A percentile compares a stretch with the other conserved stretches of the same genome.
These are phyloP conservation scores for Erodium maritimum DNA, from an alignment of 345 rosid genomes.

Conservation along the genomic window DNA sequence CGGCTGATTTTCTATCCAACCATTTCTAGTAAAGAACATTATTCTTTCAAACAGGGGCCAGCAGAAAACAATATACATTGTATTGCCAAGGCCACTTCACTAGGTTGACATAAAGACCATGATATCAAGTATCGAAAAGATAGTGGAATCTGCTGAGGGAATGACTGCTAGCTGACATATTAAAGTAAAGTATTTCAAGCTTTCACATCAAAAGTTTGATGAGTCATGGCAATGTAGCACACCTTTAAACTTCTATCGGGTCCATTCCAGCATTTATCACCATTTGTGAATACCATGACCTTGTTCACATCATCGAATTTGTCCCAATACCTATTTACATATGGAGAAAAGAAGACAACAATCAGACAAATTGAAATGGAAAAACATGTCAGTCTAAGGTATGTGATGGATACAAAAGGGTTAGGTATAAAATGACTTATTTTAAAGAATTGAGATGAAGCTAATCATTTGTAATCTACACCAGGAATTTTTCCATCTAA, in stretches of 20 bases:
- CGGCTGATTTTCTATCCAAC: too few relatives aligned
- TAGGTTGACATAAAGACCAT: too few relatives aligned
- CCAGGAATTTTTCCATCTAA: neutral
- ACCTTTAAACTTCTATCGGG: constrained; percentile 93
- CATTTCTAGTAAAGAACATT: too few relatives aligned
- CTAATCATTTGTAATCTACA: neutral
- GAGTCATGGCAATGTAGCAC: neutral
- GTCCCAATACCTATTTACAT: constrained; percentile 56
- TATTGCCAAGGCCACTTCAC: too few relatives aligned
- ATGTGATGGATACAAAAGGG: neutral
- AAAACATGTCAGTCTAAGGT: neutral
- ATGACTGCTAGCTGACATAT: too few relatives aligned
- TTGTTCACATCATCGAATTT: constrained; percentile 64
- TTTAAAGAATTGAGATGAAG: too few relatives aligned
- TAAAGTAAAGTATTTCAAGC: too few relatives aligned
- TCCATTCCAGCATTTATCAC: constrained; percentile 95
- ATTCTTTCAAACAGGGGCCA: too few relatives aligned
- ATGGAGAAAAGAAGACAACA: neutral
- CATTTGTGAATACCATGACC: constrained; percentile 59
- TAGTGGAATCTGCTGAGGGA: neutral
- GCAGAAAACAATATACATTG: neutral
- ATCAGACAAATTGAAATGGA: neutral
- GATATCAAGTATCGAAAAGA: neutral
- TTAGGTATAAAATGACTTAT: neutral
- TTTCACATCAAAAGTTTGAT: too few relatives aligned